Evolutionary conservation across 2,329 filamentous ascomycete species (phyloP).

Genomic region (Phialophora verrucosa): DNA sequence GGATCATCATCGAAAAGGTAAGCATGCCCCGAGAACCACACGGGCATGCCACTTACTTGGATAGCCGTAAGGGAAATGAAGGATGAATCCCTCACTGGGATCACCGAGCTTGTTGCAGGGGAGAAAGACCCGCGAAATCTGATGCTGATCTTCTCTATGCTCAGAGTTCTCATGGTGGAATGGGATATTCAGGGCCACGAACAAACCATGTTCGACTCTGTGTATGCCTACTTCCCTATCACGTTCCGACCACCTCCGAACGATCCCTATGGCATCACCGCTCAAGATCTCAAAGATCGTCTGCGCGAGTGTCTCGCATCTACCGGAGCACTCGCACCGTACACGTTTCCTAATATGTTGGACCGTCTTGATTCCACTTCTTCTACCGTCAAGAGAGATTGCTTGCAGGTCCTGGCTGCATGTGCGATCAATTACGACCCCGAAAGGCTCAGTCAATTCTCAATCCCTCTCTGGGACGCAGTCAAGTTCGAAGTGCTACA

Average conservation of each 20-base stretch:
- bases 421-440: slow-evolving; percentile 66
- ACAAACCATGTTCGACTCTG: slow-evolving; percentile 68
- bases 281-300: slow-evolving; percentile 69
- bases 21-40: slow-evolving; percentile 16
- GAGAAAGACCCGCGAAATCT: slow-evolving; percentile 73
- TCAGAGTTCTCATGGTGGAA: slow-evolving; percentile 70
- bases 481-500: slow-evolving; percentile 73
- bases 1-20: slow-evolving; percentile 64
- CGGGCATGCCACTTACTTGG: slow-evolving; percentile 30
- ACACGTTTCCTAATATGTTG: slow-evolving; percentile 69
- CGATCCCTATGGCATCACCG: slow-evolving; percentile 72
- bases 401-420: slow-evolving; percentile 66
- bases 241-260: slow-evolving; percentile 72
- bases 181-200: slow-evolving; percentile 68
- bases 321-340: slow-evolving; percentile 67
- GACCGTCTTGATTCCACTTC: slow-evolving; percentile 74
- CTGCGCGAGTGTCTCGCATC: slow-evolving; percentile 69
- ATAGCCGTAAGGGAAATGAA: slow-evolving; percentile 62
- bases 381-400: slow-evolving; percentile 71
- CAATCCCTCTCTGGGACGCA: slow-evolving; percentile 70
- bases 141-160: slow-evolving; percentile 72
- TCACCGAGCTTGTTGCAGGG: slow-evolving; percentile 69
- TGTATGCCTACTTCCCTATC: slow-evolving; percentile 75
- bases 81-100: slow-evolving; percentile 64
- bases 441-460: slow-evolving; percentile 65